Percentiles rank a stretch among this genome's conserved stretches.
phyloP scores from a whole-genome alignment of 163 green algal genomes.

The Botryococcus braunii region DNA sequence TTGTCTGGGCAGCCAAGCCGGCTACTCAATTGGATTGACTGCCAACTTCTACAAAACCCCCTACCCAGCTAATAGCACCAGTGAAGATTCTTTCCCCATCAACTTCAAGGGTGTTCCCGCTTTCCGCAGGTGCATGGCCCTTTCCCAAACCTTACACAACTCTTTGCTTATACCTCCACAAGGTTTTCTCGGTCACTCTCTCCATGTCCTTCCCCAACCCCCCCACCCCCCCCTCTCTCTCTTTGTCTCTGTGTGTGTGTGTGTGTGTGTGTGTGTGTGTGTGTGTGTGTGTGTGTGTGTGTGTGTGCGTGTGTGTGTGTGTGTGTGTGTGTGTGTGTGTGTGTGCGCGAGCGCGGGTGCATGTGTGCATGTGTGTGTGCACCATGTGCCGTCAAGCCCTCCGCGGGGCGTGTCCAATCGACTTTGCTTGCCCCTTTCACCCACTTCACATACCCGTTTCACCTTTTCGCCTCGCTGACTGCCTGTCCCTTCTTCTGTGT shows the following conservation, averaged over 20 bases:
- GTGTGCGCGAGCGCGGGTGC: too few relatives aligned
- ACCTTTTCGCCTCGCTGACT: too few relatives aligned
- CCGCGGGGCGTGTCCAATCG: too few relatives aligned
- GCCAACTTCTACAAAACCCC: constrained; percentile 13
- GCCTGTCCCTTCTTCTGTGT: too few relatives aligned
- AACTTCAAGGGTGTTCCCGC: constrained; percentile 5
- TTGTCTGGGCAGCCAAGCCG: constrained; percentile 16
- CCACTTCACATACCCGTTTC: too few relatives aligned
- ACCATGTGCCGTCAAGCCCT: too few relatives aligned
- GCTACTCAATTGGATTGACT: constrained; percentile 15
- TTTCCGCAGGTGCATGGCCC: constrained; percentile 7
- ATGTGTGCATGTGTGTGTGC: too few relatives aligned
- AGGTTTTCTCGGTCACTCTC: background rate
- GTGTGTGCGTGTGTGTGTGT: too few relatives aligned
- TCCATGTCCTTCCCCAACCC: background rate
- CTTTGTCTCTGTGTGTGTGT: background rate
- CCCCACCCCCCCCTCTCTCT: background rate
- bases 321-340: too few relatives aligned
- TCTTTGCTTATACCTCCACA: background rate
- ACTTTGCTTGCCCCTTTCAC: too few relatives aligned
- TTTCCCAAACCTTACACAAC: background rate
- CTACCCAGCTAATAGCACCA: constrained; percentile 6
- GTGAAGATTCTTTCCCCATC: constrained; percentile 12
- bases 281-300: too few relatives aligned
- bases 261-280: too few relatives aligned